Evolutionary conservation across 306 rosid genomes (phyloP), one percentile per base, ranked within the genome.

Genomic region (Mimosa pudica): DNA sequence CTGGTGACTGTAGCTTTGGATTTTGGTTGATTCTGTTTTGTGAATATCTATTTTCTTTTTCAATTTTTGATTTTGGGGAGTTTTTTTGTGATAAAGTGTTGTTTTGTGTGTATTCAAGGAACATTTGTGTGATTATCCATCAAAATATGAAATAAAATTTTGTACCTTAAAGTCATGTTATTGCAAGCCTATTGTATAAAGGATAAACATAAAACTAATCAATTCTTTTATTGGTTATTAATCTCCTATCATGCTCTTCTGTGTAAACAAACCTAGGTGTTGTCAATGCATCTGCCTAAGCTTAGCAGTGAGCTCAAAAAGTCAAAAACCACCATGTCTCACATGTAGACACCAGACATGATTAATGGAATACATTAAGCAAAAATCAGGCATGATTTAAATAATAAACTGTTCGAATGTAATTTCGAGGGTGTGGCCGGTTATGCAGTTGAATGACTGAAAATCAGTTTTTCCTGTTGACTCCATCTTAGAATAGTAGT

Each of bases 1-100:
- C 54, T 54, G 71, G 71, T 35, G 76, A 81, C 71, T 65, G 62
- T 41, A 55, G 14, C 1, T 41, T 63, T 38, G 49, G 17, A 55
- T 16, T n/a, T 16, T 74, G 63, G 75, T 71, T 80, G 58, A 38
- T 79, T 68, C 52, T 61, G 46, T 2, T 71, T 74, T 82, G 86
- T 66, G 82, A 80, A 70, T 78, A 51, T 38, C 42, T 38, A 2
- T 38, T 38, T 38, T 38, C 44, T 41, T 70, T 24, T 42, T 76
- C 5, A 16, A 41, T 60, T 42, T 71, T 32, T 57, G 8, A 42
- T 30, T 70, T 71, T 47, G 44, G 57, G 51, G 1, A 16, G 30
- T 24, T 48, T 16, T 13, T 24, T 16, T 75, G 64, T 38, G 5
- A 38, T 38, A 5, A 38, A 24, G 30, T 24, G 30, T 24, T 24